Evolutionary conservation across 148 eudicot species (phyloP), one percentile per base, ranked within the genome.

Genomic region (Polygonum maritimum): DNA sequence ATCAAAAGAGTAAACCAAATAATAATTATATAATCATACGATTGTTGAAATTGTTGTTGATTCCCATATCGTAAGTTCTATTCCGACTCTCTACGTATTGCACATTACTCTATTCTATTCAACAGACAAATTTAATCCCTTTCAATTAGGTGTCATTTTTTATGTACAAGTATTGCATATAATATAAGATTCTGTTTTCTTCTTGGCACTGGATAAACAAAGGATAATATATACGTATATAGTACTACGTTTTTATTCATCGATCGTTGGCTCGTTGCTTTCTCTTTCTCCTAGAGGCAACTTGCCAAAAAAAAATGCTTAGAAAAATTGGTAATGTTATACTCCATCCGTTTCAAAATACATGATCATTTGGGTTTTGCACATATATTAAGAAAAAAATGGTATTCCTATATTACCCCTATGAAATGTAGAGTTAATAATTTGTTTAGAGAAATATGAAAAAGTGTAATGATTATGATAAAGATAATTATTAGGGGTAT

Each of bases 201-300:
- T 7, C 45, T 41, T 41, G 45, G 0, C 9, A 44, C 6, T 44
- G 47, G 47, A 7, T 44, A 6, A 6, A 44, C 6, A 44, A 5
- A 55, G n/a, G 1, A 55, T n/a, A 19, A 19, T n/a, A 55, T 55
- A 18, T 26, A 26, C 31, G 31, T 1, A 26, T 55, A 54, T 54
- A n/a, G 8, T 54, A 3, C 7, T 55, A 18, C n/a, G 5, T 55
- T 19, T 41, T 41, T 41, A 41, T 41, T 41, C 7, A 41, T 41
- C 45, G 6, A 41, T 7, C 45, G 45, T 41, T 41, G 47, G 47
- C 47, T 44, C 55, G 38, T 15, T 65, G 71, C 71, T 65, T 65
- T 65, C 71, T 33, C 40, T 65, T 36, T 65, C 71, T 65, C 71
- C 18, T 3, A 55, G 62, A 55, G 62, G 62, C 44, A 63, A 33